Evolutionary conservation across 345 rosid genomes (phyloP), one percentile per base, ranked within the genome.

Genomic region (Brassica cretica): DNA sequence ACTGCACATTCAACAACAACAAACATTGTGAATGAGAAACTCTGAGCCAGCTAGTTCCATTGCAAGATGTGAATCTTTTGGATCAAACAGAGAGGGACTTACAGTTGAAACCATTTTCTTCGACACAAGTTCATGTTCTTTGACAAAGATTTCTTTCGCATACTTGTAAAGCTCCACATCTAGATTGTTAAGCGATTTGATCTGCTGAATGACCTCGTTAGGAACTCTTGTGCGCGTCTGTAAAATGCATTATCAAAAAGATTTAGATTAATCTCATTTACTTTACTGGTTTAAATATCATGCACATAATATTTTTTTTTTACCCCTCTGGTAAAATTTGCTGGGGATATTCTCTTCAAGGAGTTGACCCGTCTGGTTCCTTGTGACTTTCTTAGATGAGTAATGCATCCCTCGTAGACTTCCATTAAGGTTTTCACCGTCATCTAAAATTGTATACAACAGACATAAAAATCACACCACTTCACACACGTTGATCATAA

Each of bases 291-390:
- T 68, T 63, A 5, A 53, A 62, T 35, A 35, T 74, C 30, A 69
- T 63, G 35, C 9, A 16, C n/a, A 14, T 16, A 39, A 12, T 9
- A 30, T 41, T 4, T 6, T 61, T 39, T 10, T 35, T 9, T 70
- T 71, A 92, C 98, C 93, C 79, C 86, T 86, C 87, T 93, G 3
- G 99, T 87, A 76, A 95, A 95, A 87, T 93, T 95, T 25, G 90
- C 99, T 0, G 97, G 99, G 16, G 92, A 71, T 44, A 95, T 86
- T 84, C 84, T 85, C 91, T 83, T 91, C 78, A 95, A 82, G 58
- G 99, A 93, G 81, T 82, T 39, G 56, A 75, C 75, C 14, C 96
- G 91, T 35, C 98, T 88, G 19, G 69, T 80, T 51, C 87, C 68
- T 79, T 93, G 98, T 21, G 88, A 58, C 83, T 86, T 88, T 32